Evolutionary conservation across 2,329 filamentous ascomycete genomes (phyloP).

Genomic region (Cyphellophora europaea): DNA sequence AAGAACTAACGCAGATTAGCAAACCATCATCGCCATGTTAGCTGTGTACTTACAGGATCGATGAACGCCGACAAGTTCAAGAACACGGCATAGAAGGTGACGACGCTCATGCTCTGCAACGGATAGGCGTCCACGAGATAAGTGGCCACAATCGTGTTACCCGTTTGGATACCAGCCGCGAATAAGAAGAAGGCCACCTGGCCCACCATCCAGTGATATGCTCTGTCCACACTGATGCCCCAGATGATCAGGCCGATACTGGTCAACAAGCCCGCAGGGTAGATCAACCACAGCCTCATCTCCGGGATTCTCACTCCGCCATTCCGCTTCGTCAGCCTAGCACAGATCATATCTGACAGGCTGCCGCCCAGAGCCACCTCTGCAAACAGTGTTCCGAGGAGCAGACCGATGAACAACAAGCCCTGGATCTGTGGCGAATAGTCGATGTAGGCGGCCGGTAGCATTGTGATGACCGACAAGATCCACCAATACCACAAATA

Average conservation of each 20-base stretch:
- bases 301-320: slow-evolving; percentile 37
- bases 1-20: slow-evolving; percentile 33
- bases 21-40: neutral
- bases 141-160: slow-evolving; percentile 43
- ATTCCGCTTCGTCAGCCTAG: slow-evolving; percentile 35
- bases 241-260: slow-evolving; percentile 44
- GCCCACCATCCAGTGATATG: slow-evolving; percentile 49
- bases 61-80: slow-evolving; percentile 43
- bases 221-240: slow-evolving; percentile 44
- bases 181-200: slow-evolving; percentile 48
- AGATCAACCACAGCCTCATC: slow-evolving; percentile 48
- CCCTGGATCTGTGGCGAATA: slow-evolving; percentile 42
- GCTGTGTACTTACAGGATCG: slow-evolving; percentile 25
- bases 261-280: slow-evolving; percentile 41
- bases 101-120: slow-evolving; percentile 43
- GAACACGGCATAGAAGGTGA: slow-evolving; percentile 46
- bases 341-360: slow-evolving; percentile 44
- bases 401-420: slow-evolving; percentile 44
- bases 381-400: slow-evolving; percentile 43
- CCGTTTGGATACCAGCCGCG: slow-evolving; percentile 47
- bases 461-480: slow-evolving; percentile 42
- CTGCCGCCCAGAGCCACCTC: slow-evolving; percentile 44
- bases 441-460: slow-evolving; percentile 43
- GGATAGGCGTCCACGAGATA: slow-evolving; percentile 50
- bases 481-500: slow-evolving; percentile 52